Evolutionary conservation across 2,329 filamentous ascomycete species (phyloP).

Genomic region (Claviceps citrina): DNA sequence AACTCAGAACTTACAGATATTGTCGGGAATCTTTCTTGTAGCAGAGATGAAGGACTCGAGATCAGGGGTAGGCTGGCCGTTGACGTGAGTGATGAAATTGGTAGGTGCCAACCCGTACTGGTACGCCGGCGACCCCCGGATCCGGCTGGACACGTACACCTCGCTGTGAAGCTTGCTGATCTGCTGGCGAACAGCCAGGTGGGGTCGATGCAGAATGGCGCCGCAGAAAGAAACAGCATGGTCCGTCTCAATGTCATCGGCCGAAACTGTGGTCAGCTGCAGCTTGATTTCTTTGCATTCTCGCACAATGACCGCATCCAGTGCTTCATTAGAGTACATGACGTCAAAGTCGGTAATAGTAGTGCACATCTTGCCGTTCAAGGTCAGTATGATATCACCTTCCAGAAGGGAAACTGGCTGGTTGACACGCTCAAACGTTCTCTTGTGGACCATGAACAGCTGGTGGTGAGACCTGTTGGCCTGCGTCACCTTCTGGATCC

Average conservation of each 20-base stretch:
- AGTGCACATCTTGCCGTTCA: conserved; percentile 87
- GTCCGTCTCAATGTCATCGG: conserved; percentile 81
- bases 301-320: conserved; percentile 77
- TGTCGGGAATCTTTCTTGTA: conserved; percentile 80
- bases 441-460: conserved; percentile 95
- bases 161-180: conserved; percentile 94
- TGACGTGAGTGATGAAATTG: conserved; percentile 95
- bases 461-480: conserved; percentile 89
- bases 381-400: conserved; percentile 78
- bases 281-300: conserved; percentile 66
- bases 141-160: conserved; percentile 83
- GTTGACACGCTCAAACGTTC: conserved; percentile 46
- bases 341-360: conserved; percentile 84
- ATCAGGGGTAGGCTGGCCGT: conserved; percentile 71
- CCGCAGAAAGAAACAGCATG: conserved; percentile 90
- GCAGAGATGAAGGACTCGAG: conserved; percentile 66
- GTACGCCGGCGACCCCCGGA: conserved; percentile 67
- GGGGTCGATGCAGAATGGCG: conserved; percentile 79
- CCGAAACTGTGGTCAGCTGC: conserved; percentile 69
- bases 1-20: conserved; percentile 51
- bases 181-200: conserved; percentile 92
- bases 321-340: conserved; percentile 78
- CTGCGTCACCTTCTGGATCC: conserved; percentile 79
- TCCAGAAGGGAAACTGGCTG: conserved; percentile 52
- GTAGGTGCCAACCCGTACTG: conserved; percentile 88